These are phyloP conservation scores for Scenedesmus sp. DNA, from an alignment of 163 green algal species.

Conservation along the genomic window DNA sequence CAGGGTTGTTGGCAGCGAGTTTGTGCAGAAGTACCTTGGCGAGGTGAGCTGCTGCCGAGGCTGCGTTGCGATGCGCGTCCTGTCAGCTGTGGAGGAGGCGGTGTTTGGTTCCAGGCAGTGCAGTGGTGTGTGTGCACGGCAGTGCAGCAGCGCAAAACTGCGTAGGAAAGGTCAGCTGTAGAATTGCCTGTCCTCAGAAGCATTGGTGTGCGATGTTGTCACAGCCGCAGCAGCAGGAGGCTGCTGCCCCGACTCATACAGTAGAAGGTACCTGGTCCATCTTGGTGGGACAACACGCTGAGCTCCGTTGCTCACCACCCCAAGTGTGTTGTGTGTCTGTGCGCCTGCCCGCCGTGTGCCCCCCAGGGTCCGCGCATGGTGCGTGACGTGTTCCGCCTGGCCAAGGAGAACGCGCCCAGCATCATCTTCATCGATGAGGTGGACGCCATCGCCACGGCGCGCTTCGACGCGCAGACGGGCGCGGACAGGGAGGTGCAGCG, in stretches of 20 bases:
- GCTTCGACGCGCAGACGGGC: constrained; percentile 97
- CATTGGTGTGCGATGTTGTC: no score
- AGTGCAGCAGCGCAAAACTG: no score
- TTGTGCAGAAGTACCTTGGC: constrained; percentile 99
- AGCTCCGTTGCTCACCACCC: no score
- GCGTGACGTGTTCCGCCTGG: constrained; percentile 98
- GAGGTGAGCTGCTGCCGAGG: no score
- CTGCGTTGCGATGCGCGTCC: no score
- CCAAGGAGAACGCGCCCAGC: constrained; percentile 97
- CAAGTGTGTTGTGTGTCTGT: constrained; percentile 25
- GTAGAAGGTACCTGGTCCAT: not conserved
- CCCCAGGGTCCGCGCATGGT: constrained; percentile 97
- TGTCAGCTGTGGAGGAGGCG: no score
- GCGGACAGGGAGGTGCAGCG: constrained; percentile 91
- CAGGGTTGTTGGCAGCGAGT: constrained; percentile 98
- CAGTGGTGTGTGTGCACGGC: no score
- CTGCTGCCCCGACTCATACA: no score
- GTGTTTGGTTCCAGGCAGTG: not conserved
- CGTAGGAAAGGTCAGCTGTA: no score
- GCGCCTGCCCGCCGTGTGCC: not conserved
- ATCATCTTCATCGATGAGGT: constrained; percentile 99
- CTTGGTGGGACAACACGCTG: no score
- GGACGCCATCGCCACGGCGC: constrained; percentile 98
- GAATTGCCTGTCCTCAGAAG: no score
- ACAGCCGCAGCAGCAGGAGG: no score